Evolutionary conservation across 805 yeast genomes (phyloP), one percentile per base, ranked within the genome.

Genomic region (Saturnispora ahearnii): DNA sequence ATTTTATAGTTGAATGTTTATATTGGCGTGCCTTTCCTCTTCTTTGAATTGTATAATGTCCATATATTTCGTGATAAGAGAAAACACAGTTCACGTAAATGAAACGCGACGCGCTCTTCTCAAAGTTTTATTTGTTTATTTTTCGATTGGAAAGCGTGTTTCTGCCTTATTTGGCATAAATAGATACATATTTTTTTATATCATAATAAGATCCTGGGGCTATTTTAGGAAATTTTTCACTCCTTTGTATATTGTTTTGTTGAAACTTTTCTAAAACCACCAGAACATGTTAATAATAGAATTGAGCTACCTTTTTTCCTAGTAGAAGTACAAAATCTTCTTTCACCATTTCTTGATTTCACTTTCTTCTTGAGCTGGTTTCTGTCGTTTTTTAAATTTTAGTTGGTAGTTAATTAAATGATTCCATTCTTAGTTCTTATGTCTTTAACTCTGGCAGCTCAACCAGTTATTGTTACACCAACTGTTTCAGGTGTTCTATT

Each of bases 1-100:
- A 57, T 90, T 90, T 62, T 90, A 67, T 24, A 21, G 38, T 18
- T 32, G 21, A 29, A 6, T 5, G 29, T 26, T 5, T 26, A 8
- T 26, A 8, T 26, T 26, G 6, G 6, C 9, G 3, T 26, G 6
- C 9, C 9, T 26, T 26, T 26, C 9, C 29, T 26, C 9, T 26
- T 26, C 9, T 26, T 18, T 18, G 18, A 18, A 18, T 18, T 18
- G 18, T 2, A 18, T 18, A 18, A 18, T 18, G 18, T 18, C 18
- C 18, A 18, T 18, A 18, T 18, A 18, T 2, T 18, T 18, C 18
- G 18, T 18, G 18, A 18, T 18, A 24, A 18, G 13, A 26, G 24
- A 28, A n/a, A n/a, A 21, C 31, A 29, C 44, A 32, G 33, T 29
- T 29, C 12, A 29, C 31, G 44, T 18, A 10, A 26, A 18, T n/a